Conservation (phyloP, 352 stramenopile genomes). For the Pythium folliculosum region DNA sequence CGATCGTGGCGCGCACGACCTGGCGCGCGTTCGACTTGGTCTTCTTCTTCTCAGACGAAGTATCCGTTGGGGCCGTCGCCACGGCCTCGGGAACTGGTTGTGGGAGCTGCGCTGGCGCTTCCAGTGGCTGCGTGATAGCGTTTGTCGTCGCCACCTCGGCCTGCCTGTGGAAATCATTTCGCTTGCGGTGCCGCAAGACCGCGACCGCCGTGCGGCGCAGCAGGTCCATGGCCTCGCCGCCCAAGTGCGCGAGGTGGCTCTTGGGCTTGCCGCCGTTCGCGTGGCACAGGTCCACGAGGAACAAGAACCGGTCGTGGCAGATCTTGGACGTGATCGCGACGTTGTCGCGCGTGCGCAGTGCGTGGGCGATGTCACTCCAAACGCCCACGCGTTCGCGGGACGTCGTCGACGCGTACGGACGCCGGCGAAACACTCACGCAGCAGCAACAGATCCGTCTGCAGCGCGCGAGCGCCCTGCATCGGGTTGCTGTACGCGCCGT, state of each 20-base stretch:
- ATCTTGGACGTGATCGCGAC: constrained; percentile 7
- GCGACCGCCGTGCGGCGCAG: neutral
- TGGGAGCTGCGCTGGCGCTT: too few relatives aligned
- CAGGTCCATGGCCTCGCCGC: neutral
- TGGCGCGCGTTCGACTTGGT: too few relatives aligned
- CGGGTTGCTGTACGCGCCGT: too few relatives aligned
- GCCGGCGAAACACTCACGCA: neutral
- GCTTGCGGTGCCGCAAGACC: neutral
- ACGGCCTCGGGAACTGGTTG: too few relatives aligned
- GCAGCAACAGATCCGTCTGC: neutral
- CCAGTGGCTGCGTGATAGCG: too few relatives aligned
- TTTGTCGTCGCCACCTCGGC: too few relatives aligned
- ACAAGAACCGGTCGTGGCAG: constrained; percentile 4
- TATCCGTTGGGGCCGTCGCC: too few relatives aligned
- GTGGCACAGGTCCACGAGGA: neutral
- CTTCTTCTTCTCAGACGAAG: too few relatives aligned
- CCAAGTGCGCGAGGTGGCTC: neutral
- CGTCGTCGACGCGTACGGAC: neutral
- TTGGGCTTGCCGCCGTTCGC: neutral
- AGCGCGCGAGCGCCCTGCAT: neutral
- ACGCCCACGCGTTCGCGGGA: neutral
- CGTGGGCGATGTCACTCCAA: neutral
- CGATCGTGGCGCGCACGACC: neutral
- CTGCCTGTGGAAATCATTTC: neutral
- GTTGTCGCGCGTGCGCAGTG: neutral